A percentile compares a stretch with the other conserved stretches of the same genome.
Evolutionary conservation across 352 stramenopile genomes (phyloP).

Genomic region (Globisporangium paroecandrum): DNA sequence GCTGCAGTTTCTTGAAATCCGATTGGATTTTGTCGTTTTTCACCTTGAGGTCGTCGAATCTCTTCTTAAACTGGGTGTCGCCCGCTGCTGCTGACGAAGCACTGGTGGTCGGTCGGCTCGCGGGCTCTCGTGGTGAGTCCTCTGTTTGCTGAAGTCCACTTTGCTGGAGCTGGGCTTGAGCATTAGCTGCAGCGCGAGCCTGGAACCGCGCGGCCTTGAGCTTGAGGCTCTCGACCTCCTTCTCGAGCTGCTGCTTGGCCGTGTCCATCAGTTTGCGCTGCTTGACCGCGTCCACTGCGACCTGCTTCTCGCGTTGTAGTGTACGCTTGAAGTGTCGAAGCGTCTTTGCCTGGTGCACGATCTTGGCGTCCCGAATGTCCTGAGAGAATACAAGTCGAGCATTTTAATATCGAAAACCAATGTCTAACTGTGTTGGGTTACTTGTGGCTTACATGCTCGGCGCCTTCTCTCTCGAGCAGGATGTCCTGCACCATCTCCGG

Average conservation of each 20-base stretch:
- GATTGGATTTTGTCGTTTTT: conserved; percentile 51
- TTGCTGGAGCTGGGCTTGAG: neutral
- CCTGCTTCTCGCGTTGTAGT: conserved; percentile 56
- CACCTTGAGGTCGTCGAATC: conserved; percentile 58
- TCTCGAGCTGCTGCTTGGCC: conserved; percentile 36
- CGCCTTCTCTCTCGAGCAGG: conserved; percentile 53
- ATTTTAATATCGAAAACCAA: neutral
- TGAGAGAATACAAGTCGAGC: conserved; percentile 15
- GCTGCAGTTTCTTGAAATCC: conserved; percentile 72
- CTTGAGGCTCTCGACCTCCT: conserved; percentile 57
- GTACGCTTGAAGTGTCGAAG: conserved; percentile 55
- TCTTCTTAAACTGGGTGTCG: conserved; percentile 33
- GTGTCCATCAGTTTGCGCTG: conserved; percentile 35
- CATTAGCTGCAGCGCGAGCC: conserved; percentile 16
- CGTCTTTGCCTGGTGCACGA: conserved; percentile 74
- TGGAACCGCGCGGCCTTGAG: conserved; percentile 60
- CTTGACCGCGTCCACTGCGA: conserved; percentile 36
- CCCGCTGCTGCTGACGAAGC: neutral
- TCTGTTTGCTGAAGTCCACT: neutral
- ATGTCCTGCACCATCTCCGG: conserved; percentile 50
- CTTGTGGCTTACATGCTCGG: conserved; percentile 43
- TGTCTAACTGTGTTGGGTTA: neutral
- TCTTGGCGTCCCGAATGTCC: conserved; percentile 75
- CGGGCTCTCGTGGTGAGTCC: neutral
- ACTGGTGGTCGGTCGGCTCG: neutral